Base-by-base conservation (phyloP, 1,284 basidiomycete species). In the Stygiomarasmius scandens region DNA sequence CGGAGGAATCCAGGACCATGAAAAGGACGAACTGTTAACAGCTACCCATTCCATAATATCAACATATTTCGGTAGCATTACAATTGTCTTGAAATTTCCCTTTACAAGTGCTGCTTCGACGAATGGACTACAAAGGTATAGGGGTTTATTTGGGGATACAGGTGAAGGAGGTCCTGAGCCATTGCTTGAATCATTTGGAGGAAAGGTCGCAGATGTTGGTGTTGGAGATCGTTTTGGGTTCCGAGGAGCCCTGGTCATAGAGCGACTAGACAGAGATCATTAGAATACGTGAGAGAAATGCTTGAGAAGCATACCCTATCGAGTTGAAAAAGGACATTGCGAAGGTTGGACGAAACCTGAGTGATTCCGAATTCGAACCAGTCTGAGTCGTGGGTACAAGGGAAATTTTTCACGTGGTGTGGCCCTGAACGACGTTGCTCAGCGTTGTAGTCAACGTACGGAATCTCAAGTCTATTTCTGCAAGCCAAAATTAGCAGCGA, bases 11-110 rank as follows among this genome's bases (percentile, higher is more conserved):
- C 44, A 43, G 50, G 5, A n/a, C 16, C 8, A 41, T 16, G 8
- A 4, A 52, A 24, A 27, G 23, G 56, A 80, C 93, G 70, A 70
- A 98, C 95, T 83, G 70, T 98, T 98, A 58, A 97, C 91, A 0
- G 96, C 96, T 29, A 99, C 94, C 97, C 97, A 99, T 74, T 99
- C 97, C 84, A 95, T 96, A 52, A 95, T 92, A 72, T 97, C 94
- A 43, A 95, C 92, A 70, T 96, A 98, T 72, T 98, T 98, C 19
- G 97, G 97, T 36, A 97, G 84, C 76, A 95, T 93, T 41, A 98
- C 95, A 65, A 99, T 98, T 1, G 96, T 98, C 78, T 98, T 98
- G 79, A 98, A 98, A 71, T 95, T 96, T 16, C 96, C 96, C 74
- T 98, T 98, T 63, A 99, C 96, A 27, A 99, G 82, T 1, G 96